Evolutionary conservation across 176 grass and related monocot species (phyloP), one percentile per base, ranked within the genome.

Genomic region (Juncus inflexus): DNA sequence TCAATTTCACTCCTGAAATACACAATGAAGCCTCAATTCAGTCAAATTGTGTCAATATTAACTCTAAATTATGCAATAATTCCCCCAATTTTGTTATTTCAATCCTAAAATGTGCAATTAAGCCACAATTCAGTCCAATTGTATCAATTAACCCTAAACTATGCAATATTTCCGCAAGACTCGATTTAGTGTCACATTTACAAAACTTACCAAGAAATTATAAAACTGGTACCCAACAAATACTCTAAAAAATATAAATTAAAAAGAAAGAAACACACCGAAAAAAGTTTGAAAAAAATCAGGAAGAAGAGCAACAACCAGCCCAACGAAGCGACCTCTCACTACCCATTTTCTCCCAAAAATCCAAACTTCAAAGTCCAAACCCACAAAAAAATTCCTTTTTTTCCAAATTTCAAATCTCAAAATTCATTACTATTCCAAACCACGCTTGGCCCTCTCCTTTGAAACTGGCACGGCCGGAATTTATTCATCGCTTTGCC

Each of bases 401-500:
- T 28, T 28, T 28, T 28, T 28, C 19, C 19, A 56, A 56, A 56
- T 11, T 60, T 42, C 60, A 19, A 61, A 49, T 6, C 58, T 75
- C 64, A 84, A 10, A 63, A 42, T 41, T 65, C 57, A 9, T 81
- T 76, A 2, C 72, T 68, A 64, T 86, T 89, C 92, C 87, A 97
- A 42, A 89, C 68, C 50, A 97, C 64, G 7, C 75, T 79, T 12
- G 79, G 67, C 1, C 82, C 92, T 74, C 70, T 87, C 57, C 38
- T 81, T 58, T 86, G 45, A 52, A 67, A 77, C 66, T 79, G 77
- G 28, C 78, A 84, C 0, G 87, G 82, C 12, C 77, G 79, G 42
- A 82, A 55, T 74, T 83, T 85, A 50, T 78, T 88, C 77, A 91
- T 88, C 35, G 65, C 71, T 54, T 74, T 81, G 7, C 91, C 91